These are phyloP conservation scores for Grifola frondosa DNA, from an alignment of 1,284 basidiomycete species.

Conservation along the genomic window DNA sequence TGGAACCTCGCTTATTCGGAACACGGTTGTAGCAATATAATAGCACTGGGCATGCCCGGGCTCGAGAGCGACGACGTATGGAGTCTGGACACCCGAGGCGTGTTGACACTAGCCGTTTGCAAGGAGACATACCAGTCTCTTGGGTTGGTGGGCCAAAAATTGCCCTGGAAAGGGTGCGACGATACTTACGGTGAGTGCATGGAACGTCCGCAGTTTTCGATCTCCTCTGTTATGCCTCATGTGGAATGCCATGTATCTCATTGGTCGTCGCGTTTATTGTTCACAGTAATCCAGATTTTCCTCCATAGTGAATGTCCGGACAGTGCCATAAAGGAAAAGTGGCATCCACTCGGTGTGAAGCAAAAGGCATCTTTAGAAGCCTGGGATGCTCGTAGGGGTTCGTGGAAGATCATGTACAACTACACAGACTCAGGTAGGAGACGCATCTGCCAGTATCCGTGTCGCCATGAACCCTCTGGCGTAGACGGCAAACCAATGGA, in stretches of 20 bases:
- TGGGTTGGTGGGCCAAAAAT: conserved; percentile 51
- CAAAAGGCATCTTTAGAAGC: conserved; percentile 35
- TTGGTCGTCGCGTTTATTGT: not conserved
- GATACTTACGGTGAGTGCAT: conserved; percentile 49
- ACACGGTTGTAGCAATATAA: conserved; percentile 4
- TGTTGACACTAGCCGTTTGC: conserved; percentile 53
- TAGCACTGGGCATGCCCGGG: conserved; percentile 33
- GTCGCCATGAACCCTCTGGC: too few species aligned
- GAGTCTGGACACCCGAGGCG: conserved; percentile 60
- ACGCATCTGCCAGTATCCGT: not conserved
- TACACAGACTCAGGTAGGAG: conserved; percentile 18
- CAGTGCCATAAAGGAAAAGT: conserved; percentile 26
- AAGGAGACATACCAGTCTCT: conserved; percentile 57
- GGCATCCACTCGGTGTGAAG: conserved; percentile 30
- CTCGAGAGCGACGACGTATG: conserved; percentile 49
- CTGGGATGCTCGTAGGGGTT: conserved; percentile 27
- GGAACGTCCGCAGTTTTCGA: not conserved
- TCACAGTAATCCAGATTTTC: conserved; percentile 4
- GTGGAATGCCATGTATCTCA: not conserved
- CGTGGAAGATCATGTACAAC: conserved; percentile 46
- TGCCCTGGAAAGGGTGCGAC: conserved; percentile 40
- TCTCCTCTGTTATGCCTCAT: not conserved
- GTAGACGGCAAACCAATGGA: too few species aligned
- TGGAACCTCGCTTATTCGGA: not conserved
- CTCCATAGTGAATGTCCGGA: conserved; percentile 26